Conservation (phyloP, 164 flowering plant genomes). For the Stephania yunnanensis region DNA sequence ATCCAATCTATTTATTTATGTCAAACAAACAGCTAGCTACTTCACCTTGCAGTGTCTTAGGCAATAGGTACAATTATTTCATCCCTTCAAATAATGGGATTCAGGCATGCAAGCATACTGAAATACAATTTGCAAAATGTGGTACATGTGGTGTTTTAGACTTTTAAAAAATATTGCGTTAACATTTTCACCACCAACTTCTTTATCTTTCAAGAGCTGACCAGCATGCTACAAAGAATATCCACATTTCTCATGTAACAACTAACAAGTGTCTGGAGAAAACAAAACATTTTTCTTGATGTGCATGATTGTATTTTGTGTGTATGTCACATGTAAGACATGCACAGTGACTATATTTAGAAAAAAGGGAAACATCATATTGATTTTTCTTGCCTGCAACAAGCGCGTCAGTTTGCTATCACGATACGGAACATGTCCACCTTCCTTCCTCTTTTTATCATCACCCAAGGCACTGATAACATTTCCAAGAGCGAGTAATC, state of each 20-base stretch:
- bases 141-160: background rate
- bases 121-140: background rate
- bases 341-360: background rate
- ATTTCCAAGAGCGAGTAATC: conserved; percentile 91
- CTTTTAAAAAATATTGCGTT: background rate
- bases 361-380: background rate
- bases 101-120: background rate
- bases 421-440: conserved; percentile 96
- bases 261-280: background rate
- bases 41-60: background rate
- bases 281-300: background rate
- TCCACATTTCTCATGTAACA: background rate
- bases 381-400: conserved; percentile 55
- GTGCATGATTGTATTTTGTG: background rate
- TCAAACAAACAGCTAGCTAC: background rate
- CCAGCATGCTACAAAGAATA: background rate
- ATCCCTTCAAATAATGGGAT: background rate
- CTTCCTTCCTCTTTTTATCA: conserved; percentile 93
- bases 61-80: background rate
- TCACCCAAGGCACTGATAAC: conserved; percentile 99
- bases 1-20: background rate
- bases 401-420: conserved; percentile 98
- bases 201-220: background rate
- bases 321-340: background rate
- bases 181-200: background rate